Base-by-base conservation (phyloP, 2,329 filamentous ascomycete species). In the Zalaria obscura region DNA sequence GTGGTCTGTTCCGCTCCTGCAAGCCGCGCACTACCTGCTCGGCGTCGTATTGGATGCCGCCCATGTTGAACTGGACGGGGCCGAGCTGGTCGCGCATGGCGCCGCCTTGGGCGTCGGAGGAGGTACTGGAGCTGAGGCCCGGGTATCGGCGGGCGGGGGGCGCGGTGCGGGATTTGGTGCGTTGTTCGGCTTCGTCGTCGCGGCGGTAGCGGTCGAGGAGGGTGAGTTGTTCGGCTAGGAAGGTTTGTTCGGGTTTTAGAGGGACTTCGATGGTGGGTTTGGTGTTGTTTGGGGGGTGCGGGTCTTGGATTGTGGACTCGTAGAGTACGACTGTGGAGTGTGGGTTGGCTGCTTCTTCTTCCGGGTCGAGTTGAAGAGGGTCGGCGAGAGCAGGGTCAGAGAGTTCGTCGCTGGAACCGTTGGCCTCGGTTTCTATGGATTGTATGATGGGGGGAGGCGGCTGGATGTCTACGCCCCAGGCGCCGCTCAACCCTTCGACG, bases 11-110 rank as follows among this genome's bases (percentile, higher is more conserved):
- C 27, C 42, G 40, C 36, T 43, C 45, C 45, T 47, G 18, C 3
- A 29, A 8, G 25, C 83, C 76, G 60, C 87, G 82, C 44, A 94
- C 65, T 82, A 93, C 91, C 54, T 94, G 87, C 55, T 94, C 88
- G 5, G 87, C 87, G 62, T 95, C 87, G 42, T 61, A 61, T 57
- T 94, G 87, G 48, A 98, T 95, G 40, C 91, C 91, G 35, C 91
- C 91, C 73, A 98, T 91, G 59, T 98, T 98, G 66, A 96, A 95
- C 56, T 94, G 87, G 48, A 95, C 87, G 0, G 88, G 87, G 0
- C 88, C 88, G 54, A 94, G 93, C 53, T 93, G 87, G 54, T 89
- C 83, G 51, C 78, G 80, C 41, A 73, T 69, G 27, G 62, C 50
- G 35, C 52, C 52, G 8, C 34, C 41, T 45, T 63, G 58, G 11